Base-by-base conservation (phyloP, 2,329 filamentous ascomycete genomes). In the Hypoxylon sp. region DNA sequence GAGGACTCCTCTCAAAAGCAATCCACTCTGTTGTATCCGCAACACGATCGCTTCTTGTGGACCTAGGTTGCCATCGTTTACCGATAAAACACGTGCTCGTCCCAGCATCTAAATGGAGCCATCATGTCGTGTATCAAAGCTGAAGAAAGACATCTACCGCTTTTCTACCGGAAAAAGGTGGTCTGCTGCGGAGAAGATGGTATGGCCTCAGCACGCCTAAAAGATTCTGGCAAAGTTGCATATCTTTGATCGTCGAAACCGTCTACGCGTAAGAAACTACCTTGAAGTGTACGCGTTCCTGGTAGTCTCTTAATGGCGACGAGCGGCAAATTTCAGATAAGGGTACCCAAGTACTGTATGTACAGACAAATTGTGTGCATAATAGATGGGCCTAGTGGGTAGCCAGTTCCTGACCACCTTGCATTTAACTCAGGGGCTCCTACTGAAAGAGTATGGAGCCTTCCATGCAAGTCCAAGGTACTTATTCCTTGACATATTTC, bases 341-440 rank as follows among this genome's bases (percentile, higher is more conserved):
- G n/a, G 21, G 25, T 67, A 64, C 34, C 36, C 3, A 36, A 46
- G 43, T 66, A 69, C 56, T 38, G 25, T n/a, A 50, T 17, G 48
- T 55, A 34, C 32, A 51, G 56, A 50, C 43, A 59, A 53, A 61
- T 65, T 65, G 58, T 67, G 62, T 63, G 60, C 65, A 67, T 67
- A 61, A 56, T 67, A 57, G 34, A 67, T 62, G 67, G 67, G 43
- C 5, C 36, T 23, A 1, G 1, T 13, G 32, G 52, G 60, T 60
- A 50, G 36, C 49, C 25, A 48, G 62, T 68, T 63, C 50, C 50
- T 50, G 25, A 55, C 52, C 38, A 43, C 56, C 60, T 32, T 56
- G 52, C 52, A 45, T 45, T 53, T 56, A 55, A 60, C 19, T 67
- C 61, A 68, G 65, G 68, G 65, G 58, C 38, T 63, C 23, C 41